Percentiles rank a stretch among this genome's conserved stretches.
Evolutionary conservation across 768 basidiomycete genomes (phyloP).

Genomic region (Lentinus tigrinus): DNA sequence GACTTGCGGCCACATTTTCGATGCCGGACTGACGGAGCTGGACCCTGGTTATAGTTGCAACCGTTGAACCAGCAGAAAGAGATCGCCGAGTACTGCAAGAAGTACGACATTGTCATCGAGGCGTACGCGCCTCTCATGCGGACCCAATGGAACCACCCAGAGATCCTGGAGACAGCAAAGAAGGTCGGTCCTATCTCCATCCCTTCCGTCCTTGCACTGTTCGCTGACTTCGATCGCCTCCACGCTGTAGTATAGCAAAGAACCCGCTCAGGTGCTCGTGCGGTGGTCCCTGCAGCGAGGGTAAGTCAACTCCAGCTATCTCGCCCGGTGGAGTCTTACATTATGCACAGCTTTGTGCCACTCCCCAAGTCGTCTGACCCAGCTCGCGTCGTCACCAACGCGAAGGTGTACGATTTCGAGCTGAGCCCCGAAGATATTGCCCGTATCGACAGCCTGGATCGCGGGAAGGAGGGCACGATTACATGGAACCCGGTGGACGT

Average conservation of each 20-base stretch:
- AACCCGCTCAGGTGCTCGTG: slow-evolving; percentile 77
- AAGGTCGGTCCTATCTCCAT: slow-evolving; percentile 31
- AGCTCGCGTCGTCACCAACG: slow-evolving; percentile 42
- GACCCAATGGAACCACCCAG: slow-evolving; percentile 42
- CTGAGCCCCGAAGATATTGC: slow-evolving; percentile 43
- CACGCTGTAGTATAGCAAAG: slow-evolving; percentile 49
- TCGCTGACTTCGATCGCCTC: too few species aligned
- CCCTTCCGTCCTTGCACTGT: too few species aligned
- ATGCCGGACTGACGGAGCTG: too few species aligned
- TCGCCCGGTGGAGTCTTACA: neutral
- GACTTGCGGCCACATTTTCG: neutral
- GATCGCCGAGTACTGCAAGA: slow-evolving; percentile 66
- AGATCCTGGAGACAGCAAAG: slow-evolving; percentile 50
- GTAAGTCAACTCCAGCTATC: slow-evolving; percentile 22
- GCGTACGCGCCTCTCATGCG: slow-evolving; percentile 68
- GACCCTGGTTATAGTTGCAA: slow-evolving; percentile 56
- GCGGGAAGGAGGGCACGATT: slow-evolving; percentile 42
- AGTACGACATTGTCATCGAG: slow-evolving; percentile 37
- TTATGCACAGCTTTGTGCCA: slow-evolving; percentile 39
- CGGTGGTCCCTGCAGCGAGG: slow-evolving; percentile 84
- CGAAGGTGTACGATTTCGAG: slow-evolving; percentile 47
- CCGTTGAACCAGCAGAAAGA: slow-evolving; percentile 79
- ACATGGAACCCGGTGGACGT: slow-evolving; percentile 50
- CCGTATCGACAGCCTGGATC: slow-evolving; percentile 42
- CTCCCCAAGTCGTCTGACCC: slow-evolving; percentile 49